Evolutionary conservation across 2,329 filamentous ascomycete genomes (phyloP), one percentile per base, ranked within the genome.

Genomic region (Pestalotiopsis fici): DNA sequence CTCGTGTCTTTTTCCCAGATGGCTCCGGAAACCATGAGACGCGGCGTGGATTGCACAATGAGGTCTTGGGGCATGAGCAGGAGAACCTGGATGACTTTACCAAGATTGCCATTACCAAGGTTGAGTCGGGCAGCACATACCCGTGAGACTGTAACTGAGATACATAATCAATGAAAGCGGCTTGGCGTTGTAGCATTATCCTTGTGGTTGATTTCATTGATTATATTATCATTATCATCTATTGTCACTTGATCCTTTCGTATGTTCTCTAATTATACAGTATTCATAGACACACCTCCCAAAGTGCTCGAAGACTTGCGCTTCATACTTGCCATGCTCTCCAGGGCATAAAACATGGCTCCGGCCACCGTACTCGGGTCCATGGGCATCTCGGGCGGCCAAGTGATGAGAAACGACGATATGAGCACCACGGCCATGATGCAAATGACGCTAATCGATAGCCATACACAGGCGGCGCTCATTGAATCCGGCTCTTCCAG

Each of bases 71-170:
- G 0, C 76, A 92, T 73, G 84, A 86, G 0, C 78, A 85, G 69
- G 90, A 91, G 75, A 82, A 85, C 56, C 69, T 91, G 59, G 88
- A 92, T 71, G 83, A 86, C 68, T 78, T 79, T 27, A 92, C 86
- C 0, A 82, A 79, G 74, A 74, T 75, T 27, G 86, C 83, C 0
- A 70, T 90, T 0, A 78, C 83, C 7, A 55, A 71, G 12, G 69
- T 67, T 15, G 70, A 73, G 69, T 57, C 67, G 11, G 74, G 70
- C 2, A 39, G 70, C 7, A 68, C 70, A 37, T 75, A 76, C 47
- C 37, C 31, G 13, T 63, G 5, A 18, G 9, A 15, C 21, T 15
- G 18, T 27, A 6, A 6, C 21, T 27, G 55, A 18, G 4, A 2
- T 21, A 27, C 6, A 59, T 9, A 12, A 6, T 3, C 2, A 59